Base-by-base conservation (phyloP, 1,284 basidiomycete genomes). In the Taiwanofungus camphoratus region DNA sequence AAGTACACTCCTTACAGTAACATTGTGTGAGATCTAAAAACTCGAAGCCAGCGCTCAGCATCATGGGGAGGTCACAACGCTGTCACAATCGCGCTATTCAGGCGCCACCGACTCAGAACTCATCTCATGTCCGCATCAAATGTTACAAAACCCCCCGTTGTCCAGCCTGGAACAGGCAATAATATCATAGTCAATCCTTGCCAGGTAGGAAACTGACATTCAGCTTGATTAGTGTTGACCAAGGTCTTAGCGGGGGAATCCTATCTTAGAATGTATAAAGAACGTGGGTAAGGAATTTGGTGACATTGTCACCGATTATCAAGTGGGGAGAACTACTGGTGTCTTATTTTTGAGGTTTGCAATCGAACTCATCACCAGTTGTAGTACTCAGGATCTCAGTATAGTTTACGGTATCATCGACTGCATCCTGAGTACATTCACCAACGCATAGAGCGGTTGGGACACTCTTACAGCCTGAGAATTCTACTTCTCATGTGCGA, bases 361-460 rank as follows among this genome's bases (percentile, higher is more conserved):
- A 11, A 18, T 9, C 26, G n/a, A n/a, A n/a, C n/a, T n/a, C n/a
- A n/a, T n/a, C n/a, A n/a, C n/a, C n/a, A n/a, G n/a, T n/a, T n/a
- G n/a, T n/a, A 29, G 8, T 8, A 9, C 26, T 29, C 26, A 13
- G 9, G n/a, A 41, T 12, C 15, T 44, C 20, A n/a, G n/a, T n/a
- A 26, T 46, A 98, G 94, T 59, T 65, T 99, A 47, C 87, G 86
- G 53, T 99, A 99, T 55, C 94, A 99, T 58, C 87, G 94, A 20
- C 74, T 99, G 13, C 96, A 99, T 63, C 96, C 96, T 4, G 96
- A 99, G 64, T 99, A 99, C 61, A 86, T 99, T 47, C 88, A 93
- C 59, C 76, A 77, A 34, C 82, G 96, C 3, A 93, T 99, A 46
- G 83, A 91, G 56, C 87, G 85, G 54, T 78, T 99, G 13, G 84